These are phyloP conservation scores for Suhomyces maxii DNA, from an alignment of 1,139 yeast genomes.

Conservation along the genomic window DNA sequence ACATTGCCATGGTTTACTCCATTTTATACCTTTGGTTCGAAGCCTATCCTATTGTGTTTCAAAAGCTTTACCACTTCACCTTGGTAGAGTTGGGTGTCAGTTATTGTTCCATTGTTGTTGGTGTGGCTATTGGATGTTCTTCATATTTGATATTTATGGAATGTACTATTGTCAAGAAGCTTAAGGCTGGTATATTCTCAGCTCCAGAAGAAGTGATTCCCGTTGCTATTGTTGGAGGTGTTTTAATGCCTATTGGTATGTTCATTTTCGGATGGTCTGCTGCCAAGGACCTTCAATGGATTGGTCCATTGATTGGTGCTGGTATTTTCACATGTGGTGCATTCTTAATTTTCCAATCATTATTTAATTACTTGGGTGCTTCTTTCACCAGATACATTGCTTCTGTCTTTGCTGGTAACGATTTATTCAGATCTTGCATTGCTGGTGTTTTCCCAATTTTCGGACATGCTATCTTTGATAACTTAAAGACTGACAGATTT, in stretches of 20 bases:
- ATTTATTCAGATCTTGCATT: slow-evolving; percentile 49
- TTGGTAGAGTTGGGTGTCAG: slow-evolving; percentile 48
- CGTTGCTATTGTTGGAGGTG: slow-evolving; percentile 44
- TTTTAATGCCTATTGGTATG: slow-evolving; percentile 43
- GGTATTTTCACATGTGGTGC: slow-evolving; percentile 36
- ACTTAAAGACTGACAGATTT: slow-evolving; percentile 39
- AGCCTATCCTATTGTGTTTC: slow-evolving; percentile 58
- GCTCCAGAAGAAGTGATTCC: slow-evolving; percentile 44
- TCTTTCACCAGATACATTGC: slow-evolving; percentile 47
- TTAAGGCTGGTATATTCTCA: slow-evolving; percentile 22
- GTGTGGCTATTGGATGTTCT: slow-evolving; percentile 31
- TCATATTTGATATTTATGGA: slow-evolving; percentile 25
- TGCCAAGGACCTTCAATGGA: slow-evolving; percentile 39
- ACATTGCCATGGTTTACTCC: slow-evolving; percentile 55
- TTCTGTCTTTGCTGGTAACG: slow-evolving; percentile 60
- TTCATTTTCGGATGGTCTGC: slow-evolving; percentile 55
- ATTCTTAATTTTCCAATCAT: slow-evolving; percentile 42
- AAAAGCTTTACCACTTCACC: slow-evolving; percentile 45
- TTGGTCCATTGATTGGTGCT: slow-evolving; percentile 44
- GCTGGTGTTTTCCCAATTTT: slow-evolving; percentile 67
- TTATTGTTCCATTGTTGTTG: slow-evolving; percentile 45
- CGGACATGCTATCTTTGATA: slow-evolving; percentile 50
- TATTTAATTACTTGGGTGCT: slow-evolving; percentile 34
- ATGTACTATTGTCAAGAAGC: slow-evolving; percentile 22
- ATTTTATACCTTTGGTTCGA: slow-evolving; percentile 59